Evolutionary conservation across 257 asterid genomes (phyloP).

Genomic region (Penstemon newberryi): DNA sequence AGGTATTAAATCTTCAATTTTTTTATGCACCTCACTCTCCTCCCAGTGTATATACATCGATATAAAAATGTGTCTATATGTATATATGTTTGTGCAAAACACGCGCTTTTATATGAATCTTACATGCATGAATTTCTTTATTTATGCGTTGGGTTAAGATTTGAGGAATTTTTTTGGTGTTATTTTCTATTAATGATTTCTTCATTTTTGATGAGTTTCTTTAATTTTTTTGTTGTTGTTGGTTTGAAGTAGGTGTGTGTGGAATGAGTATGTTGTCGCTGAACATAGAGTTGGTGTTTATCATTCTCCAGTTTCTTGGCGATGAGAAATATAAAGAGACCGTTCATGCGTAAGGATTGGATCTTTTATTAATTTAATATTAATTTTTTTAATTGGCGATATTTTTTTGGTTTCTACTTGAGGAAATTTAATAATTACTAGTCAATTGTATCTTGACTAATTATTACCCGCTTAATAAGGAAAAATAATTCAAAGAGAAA

Average conservation of each 20-base stretch:
- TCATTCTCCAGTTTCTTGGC: slow-evolving; percentile 25
- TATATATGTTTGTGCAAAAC: neutral
- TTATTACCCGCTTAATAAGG: neutral
- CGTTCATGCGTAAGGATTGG: slow-evolving; percentile 19
- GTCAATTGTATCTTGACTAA: no score
- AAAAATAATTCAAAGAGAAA: neutral
- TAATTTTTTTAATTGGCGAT: neutral
- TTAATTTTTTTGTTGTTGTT: neutral
- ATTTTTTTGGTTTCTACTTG: neutral
- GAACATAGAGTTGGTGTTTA: slow-evolving; percentile 24
- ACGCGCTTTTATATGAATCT: neutral
- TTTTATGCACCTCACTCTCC: neutral
- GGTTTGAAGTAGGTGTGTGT: neutral
- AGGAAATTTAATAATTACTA: no score
- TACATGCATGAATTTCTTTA: slow-evolving; percentile 19
- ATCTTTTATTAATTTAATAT: neutral
- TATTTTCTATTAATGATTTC: neutral
- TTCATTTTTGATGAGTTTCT: neutral
- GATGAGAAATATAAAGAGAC: slow-evolving; percentile 25
- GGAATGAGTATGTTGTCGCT: slow-evolving; percentile 14
- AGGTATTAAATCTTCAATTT: neutral
- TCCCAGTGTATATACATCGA: no score
- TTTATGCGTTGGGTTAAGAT: neutral
- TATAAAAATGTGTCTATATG: neutral
- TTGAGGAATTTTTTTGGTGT: neutral